Percentiles rank a stretch among this genome's conserved stretches.
phyloP scores from a whole-genome alignment of 768 basidiomycete genomes.

The Mycena indigotica region DNA sequence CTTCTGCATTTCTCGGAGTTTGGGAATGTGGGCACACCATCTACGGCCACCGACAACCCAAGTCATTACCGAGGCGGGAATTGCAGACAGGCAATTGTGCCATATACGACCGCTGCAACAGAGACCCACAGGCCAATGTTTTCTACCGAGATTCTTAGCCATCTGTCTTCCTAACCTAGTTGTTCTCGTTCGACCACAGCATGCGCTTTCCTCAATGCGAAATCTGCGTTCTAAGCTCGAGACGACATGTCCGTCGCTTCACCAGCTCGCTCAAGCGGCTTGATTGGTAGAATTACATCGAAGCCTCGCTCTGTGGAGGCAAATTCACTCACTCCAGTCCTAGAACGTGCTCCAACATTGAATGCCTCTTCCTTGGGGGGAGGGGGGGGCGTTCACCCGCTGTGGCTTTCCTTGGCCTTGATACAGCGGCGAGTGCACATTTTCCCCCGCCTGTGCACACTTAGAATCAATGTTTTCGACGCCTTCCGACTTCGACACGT shows the following conservation, averaged over 20 bases:
- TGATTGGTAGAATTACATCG: constrained; percentile 67
- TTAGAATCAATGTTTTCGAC: constrained; percentile 53
- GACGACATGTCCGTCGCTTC: constrained; percentile 45
- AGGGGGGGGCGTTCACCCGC: constrained; percentile 31
- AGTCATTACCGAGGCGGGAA: too few relatives aligned
- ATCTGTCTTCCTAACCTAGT: constrained; percentile 54
- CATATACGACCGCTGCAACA: constrained; percentile 56
- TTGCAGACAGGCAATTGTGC: constrained; percentile 58
- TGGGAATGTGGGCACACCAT: too few relatives aligned
- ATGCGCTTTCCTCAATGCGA: constrained; percentile 18
- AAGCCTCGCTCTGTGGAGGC: constrained; percentile 63
- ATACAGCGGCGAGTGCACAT: constrained; percentile 27
- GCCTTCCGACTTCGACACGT: constrained; percentile 55
- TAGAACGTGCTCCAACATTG: constrained; percentile 53
- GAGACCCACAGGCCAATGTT: constrained; percentile 30
- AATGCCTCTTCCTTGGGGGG: constrained; percentile 61
- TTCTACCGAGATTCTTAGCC: constrained; percentile 49
- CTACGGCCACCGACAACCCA: too few relatives aligned
- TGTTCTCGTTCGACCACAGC: constrained; percentile 55
- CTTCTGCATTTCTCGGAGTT: too few relatives aligned
- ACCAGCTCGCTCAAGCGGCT: constrained; percentile 60
- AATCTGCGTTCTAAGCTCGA: constrained; percentile 54
- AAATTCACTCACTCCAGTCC: constrained; percentile 60
- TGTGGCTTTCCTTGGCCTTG: constrained; percentile 22
- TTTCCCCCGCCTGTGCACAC: constrained; percentile 53